phyloP scores from a whole-genome alignment of 768 basidiomycete genomes.

The Mycena leptocephala region DNA sequence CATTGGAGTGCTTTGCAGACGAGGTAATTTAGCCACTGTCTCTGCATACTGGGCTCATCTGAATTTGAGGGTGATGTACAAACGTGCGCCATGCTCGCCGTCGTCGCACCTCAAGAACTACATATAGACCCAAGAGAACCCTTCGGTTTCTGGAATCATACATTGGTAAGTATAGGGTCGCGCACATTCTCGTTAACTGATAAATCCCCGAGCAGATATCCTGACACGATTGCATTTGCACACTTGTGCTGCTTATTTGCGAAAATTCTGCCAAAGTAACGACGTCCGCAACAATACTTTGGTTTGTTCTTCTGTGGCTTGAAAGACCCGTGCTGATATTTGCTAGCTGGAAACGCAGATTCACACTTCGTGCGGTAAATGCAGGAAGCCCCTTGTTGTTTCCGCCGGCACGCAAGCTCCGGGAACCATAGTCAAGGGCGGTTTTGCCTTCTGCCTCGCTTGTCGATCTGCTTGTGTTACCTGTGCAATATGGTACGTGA shows the following conservation, averaged over 20 bases:
- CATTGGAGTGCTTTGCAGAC: constrained; percentile 75
- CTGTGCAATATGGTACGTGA: constrained; percentile 84
- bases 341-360: constrained; percentile 79
- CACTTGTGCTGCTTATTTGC: constrained; percentile 81
- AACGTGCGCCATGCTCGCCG: constrained; percentile 81
- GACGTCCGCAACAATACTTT: constrained; percentile 68
- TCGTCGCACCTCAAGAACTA: constrained; percentile 76
- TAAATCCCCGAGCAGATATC: constrained; percentile 62
- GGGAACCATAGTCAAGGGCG: constrained; percentile 52
- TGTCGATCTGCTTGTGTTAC: constrained; percentile 65
- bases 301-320: constrained; percentile 53
- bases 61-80: constrained; percentile 80
- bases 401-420: constrained; percentile 53
- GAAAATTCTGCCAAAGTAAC: constrained; percentile 72
- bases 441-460: constrained; percentile 69
- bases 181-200: background rate
- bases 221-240: constrained; percentile 75
- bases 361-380: constrained; percentile 79
- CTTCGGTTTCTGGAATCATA: constrained; percentile 79
- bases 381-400: constrained; percentile 73
- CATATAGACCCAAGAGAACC: constrained; percentile 59
- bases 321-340: background rate
- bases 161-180: constrained; percentile 66
- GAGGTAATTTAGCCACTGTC: constrained; percentile 56
- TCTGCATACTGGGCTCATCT: constrained; percentile 6